Evolutionary conservation across 2,329 filamentous ascomycete species (phyloP).

Genomic region (Paecilomyces niveus): DNA sequence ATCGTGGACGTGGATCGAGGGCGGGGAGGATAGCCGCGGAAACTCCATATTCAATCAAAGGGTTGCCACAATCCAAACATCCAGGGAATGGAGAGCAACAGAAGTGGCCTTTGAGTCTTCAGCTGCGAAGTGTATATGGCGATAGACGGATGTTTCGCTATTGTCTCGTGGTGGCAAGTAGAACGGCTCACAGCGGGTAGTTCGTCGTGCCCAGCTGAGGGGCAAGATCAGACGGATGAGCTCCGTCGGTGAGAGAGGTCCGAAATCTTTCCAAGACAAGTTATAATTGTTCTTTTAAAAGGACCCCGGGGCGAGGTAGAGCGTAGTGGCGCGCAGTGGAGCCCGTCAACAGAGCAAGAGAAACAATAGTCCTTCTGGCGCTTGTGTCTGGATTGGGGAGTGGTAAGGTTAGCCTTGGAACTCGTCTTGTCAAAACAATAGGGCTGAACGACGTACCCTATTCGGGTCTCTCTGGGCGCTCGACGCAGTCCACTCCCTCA

Average conservation of each 20-base stretch:
- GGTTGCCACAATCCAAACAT: slow-evolving; percentile 13
- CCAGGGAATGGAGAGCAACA: slow-evolving; percentile 1
- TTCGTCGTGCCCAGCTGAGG: background rate
- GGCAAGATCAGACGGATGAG: background rate
- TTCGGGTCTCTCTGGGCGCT: background rate
- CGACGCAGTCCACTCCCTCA: background rate
- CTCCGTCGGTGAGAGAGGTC: background rate
- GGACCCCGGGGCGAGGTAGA: background rate
- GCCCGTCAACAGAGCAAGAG: background rate
- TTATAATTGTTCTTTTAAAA: background rate
- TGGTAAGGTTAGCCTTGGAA: background rate
- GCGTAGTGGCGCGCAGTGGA: background rate
- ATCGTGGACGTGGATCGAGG: slow-evolving; percentile 38
- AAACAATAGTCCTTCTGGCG: background rate
- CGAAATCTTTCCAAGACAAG: background rate
- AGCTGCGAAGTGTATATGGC: background rate
- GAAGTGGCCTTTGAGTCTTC: background rate
- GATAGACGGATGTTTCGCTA: background rate
- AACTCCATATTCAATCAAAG: slow-evolving; percentile 38
- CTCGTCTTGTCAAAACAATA: background rate
- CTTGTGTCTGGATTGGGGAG: background rate
- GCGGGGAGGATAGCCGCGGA: slow-evolving; percentile 30
- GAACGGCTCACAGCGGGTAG: background rate
- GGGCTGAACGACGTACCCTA: background rate
- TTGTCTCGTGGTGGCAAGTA: background rate